These are phyloP conservation scores for Nigrospora sphaerica DNA, from an alignment of 2,329 filamentous ascomycete species.

Conservation along the genomic window DNA sequence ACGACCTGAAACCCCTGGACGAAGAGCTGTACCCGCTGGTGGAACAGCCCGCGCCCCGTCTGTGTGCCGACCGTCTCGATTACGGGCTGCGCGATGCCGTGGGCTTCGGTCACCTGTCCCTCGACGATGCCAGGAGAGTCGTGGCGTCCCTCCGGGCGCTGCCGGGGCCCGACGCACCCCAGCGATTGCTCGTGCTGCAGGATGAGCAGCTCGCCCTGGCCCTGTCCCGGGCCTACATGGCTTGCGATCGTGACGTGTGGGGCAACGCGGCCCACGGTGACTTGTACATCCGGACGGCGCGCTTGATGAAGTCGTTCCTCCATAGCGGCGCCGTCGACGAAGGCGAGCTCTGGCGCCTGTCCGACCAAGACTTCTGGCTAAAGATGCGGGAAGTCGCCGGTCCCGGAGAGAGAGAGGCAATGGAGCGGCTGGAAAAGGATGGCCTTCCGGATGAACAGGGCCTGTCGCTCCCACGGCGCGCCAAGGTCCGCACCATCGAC, in stretches of 20 bases:
- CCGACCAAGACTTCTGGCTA: conserved; percentile 27
- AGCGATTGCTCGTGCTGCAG: conserved; percentile 23
- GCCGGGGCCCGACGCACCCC: conserved; percentile 14
- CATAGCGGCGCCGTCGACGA: conserved; percentile 16
- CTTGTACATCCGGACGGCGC: conserved; percentile 24
- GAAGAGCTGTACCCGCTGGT: conserved; percentile 30
- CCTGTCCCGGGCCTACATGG: conserved; percentile 24
- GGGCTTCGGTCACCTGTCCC: conserved; percentile 20
- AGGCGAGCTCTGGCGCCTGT: conserved; percentile 22
- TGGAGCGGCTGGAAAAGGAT: conserved; percentile 14
- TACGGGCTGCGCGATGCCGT: conserved; percentile 29
- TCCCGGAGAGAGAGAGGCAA: conserved; percentile 8
- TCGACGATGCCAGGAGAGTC: conserved; percentile 19
- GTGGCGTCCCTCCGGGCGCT: conserved; percentile 19
- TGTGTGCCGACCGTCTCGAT: conserved; percentile 31
- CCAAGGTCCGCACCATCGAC: conserved; percentile 25
- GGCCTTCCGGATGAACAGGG: conserved; percentile 13
- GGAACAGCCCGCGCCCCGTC: conserved; percentile 26
- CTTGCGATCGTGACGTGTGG: conserved; percentile 27
- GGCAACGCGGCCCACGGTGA: conserved; percentile 26
- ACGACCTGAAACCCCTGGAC: conserved; percentile 19
- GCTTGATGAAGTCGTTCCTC: conserved; percentile 18
- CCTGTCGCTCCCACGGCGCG: conserved; percentile 15
- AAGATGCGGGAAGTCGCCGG: conserved; percentile 15
- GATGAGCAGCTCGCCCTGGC: conserved; percentile 19